Base-by-base conservation (phyloP, 768 basidiomycete genomes). In the Dendrothele bispora region DNA sequence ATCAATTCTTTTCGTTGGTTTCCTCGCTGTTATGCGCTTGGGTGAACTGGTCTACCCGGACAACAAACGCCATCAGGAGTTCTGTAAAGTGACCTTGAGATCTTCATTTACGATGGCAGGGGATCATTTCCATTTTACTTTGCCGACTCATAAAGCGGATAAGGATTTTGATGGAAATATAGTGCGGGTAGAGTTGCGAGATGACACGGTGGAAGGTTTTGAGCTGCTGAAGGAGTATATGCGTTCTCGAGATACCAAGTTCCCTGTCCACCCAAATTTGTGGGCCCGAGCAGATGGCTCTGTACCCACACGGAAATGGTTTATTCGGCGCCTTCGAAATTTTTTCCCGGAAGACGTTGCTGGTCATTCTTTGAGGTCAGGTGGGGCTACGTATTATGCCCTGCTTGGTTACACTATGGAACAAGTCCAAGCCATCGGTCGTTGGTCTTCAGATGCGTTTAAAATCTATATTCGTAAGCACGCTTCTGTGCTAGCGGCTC, bases 321-420 rank as follows among this genome's bases (percentile, higher is more conserved):
- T 49, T 25, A 43, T 49, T 18, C 14, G 12, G 3, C 25, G 48
- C 7, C 35, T 51, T 7, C 48, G 41, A 6, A 15, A 11, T 6
- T 10, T 45, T 18, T n/a, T 17, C 11, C 47, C 47, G 3, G 38
- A 48, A 15, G 18, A 18, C 39, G 14, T n/a, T n/a, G 45, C 53
- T 1, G 70, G 66, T 1, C 67, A 72, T 35, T 69, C 64, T 1
- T 15, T 69, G 21, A 66, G 62, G 26, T 49, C 68, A 11, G 68
- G 71, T 0, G 66, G 69, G 3, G 68, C 71, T 0, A 73, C 71
- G 0, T 52, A 51, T 7, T 48, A 65, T 1, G 71, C 69, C 0
- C 44, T 46, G 11, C 44, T 39, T 2, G 68, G 71, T 0, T 50
- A 50, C 2, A 46, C 65, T 0, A 54, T 54, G 7, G 49, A 58